Evolutionary conservation across 495 filamentous ascomycete species (phyloP).

Genomic region (Neurospora discreta): DNA sequence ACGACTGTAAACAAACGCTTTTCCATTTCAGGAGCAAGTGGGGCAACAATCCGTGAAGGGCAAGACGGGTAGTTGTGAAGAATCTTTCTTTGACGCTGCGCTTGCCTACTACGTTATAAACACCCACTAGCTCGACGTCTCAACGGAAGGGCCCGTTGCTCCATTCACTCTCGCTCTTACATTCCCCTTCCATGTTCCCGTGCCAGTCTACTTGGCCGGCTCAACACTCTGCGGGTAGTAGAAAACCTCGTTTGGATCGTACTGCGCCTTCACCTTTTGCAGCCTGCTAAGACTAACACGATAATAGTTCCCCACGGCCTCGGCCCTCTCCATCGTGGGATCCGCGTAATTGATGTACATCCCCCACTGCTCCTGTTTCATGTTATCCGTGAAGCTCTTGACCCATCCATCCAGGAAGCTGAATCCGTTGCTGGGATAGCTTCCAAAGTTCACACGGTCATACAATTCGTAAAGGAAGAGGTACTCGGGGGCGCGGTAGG

Average conservation of each 20-base stretch:
- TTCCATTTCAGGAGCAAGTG: background rate
- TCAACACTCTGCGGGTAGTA: slow-evolving; percentile 50
- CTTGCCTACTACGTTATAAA: background rate
- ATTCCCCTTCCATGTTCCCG: background rate
- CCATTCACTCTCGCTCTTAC: background rate
- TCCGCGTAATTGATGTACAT: slow-evolving; percentile 41
- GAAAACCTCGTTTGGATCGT: slow-evolving; percentile 50
- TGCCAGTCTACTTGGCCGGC: slow-evolving; percentile 15
- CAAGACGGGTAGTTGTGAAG: background rate
- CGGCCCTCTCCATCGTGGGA: slow-evolving; percentile 24
- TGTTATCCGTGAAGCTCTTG: slow-evolving; percentile 20
- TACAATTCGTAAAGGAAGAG: slow-evolving; percentile 34
- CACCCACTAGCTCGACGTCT: background rate
- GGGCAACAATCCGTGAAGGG: background rate
- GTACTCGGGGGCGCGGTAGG: slow-evolving; percentile 23
- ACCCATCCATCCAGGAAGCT: slow-evolving; percentile 31
- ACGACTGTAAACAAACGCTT: background rate
- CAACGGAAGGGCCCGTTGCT: background rate
- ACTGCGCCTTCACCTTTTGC: slow-evolving; percentile 39
- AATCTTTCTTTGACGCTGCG: background rate
- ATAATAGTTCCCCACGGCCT: slow-evolving; percentile 39
- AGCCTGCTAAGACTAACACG: slow-evolving; percentile 39
- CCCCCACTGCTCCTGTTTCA: slow-evolving; percentile 24
- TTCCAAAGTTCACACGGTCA: slow-evolving; percentile 17
- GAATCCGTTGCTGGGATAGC: slow-evolving; percentile 22